A percentile compares a stretch with the other conserved stretches of the same genome.
Evolutionary conservation across 2,329 filamentous ascomycete genomes (phyloP).

Genomic region (Neopestalotiopsis sp.): DNA sequence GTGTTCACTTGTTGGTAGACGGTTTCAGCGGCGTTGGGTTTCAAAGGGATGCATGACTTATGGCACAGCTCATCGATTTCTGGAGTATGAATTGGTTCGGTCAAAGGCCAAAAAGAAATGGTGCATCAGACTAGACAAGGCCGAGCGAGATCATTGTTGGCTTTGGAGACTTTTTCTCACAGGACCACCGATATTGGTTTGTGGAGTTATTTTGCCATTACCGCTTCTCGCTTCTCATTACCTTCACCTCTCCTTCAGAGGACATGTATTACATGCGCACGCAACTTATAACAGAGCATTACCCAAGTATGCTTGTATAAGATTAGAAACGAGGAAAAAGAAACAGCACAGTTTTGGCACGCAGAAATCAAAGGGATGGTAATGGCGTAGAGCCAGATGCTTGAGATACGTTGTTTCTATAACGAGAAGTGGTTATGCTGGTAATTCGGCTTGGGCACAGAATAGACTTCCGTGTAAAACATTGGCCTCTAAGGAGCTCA

Average conservation of each 20-base stretch:
- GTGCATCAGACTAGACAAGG: background rate
- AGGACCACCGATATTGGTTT: background rate
- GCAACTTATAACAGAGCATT: background rate
- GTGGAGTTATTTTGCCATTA: background rate
- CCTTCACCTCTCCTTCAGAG: background rate
- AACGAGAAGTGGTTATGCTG: too few relatives aligned
- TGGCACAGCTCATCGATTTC: background rate
- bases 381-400: too few relatives aligned
- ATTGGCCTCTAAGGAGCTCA: too few relatives aligned
- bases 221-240: background rate
- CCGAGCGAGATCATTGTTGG: background rate
- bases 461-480: too few relatives aligned
- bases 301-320: background rate
- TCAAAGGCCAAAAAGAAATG: background rate
- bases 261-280: background rate
- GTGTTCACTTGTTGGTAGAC: slow-evolving; percentile 95
- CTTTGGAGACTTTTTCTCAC: background rate
- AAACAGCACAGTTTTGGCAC: too few relatives aligned
- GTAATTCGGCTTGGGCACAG: too few relatives aligned
- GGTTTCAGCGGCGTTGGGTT: background rate
- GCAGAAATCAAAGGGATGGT: too few relatives aligned
- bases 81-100: slow-evolving; percentile 6
- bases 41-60: background rate
- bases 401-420: too few relatives aligned
- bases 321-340: too few relatives aligned